Evolutionary conservation across 2,329 filamentous ascomycete species (phyloP).

Genomic region (Pseudogymnoascus sp.): DNA sequence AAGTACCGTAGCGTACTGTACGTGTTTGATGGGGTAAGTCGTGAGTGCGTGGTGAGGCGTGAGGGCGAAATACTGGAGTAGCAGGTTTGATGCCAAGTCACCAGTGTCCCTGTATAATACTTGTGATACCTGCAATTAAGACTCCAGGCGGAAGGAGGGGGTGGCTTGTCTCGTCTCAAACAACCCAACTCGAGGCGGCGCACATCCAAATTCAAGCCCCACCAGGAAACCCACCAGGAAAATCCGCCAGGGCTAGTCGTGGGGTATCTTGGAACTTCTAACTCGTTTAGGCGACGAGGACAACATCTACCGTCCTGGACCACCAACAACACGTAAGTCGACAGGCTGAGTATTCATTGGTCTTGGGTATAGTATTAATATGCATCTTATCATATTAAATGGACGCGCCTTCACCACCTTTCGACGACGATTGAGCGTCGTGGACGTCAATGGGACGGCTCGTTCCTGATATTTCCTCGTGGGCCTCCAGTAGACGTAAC

Average conservation of each 20-base stretch:
- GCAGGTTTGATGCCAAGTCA: conserved; percentile 9
- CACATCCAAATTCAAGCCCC: conserved; percentile 4
- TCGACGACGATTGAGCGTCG: background rate
- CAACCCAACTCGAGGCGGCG: background rate
- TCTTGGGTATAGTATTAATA: conserved; percentile 7
- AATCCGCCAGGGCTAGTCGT: background rate
- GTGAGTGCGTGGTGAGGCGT: background rate
- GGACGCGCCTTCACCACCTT: background rate
- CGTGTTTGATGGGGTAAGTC: background rate
- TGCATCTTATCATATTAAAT: background rate
- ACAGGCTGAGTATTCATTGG: background rate
- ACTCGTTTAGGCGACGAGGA: conserved; percentile 1
- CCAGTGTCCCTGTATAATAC: conserved; percentile 3
- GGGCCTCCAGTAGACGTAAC: background rate
- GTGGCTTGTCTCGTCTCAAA: conserved; percentile 8
- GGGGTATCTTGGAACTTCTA: conserved; percentile 1
- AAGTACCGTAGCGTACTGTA: background rate
- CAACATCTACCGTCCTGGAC: background rate
- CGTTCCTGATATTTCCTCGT: background rate
- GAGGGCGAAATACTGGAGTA: conserved; percentile 5
- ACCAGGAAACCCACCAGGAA: background rate
- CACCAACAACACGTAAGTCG: background rate
- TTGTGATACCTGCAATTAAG: conserved; percentile 9
- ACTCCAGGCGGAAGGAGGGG: conserved; percentile 8
- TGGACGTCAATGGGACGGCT: background rate